These are phyloP conservation scores for Coelastrella sp. DNA, from an alignment of 139 green algal genomes.

Conservation along the genomic window DNA sequence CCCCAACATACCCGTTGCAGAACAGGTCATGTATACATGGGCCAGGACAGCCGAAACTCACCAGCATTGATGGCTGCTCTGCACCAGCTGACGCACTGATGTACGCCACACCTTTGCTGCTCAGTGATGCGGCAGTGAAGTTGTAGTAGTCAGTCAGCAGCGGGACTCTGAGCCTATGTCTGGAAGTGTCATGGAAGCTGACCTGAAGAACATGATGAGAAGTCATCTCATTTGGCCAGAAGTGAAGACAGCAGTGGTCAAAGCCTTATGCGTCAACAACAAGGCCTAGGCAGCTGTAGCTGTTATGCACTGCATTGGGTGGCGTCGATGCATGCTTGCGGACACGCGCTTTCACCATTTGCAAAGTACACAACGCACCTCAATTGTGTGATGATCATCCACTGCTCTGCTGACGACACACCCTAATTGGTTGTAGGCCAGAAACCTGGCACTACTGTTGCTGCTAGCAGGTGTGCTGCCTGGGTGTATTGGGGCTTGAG, in stretches of 20 bases:
- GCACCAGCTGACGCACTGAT: constrained; percentile 43
- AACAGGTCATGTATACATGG: too few species aligned
- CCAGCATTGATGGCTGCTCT: constrained; percentile 48
- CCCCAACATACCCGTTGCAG: too few species aligned
- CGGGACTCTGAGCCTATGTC: constrained; percentile 68
- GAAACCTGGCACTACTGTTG: constrained; percentile 59
- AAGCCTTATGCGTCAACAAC: background rate
- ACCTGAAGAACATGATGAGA: constrained; percentile 60
- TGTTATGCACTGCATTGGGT: too few species aligned
- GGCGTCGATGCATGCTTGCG: too few species aligned
- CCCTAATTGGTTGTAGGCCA: constrained; percentile 83
- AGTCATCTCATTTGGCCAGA: background rate
- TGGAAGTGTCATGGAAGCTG: constrained; percentile 85
- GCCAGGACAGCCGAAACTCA: too few species aligned
- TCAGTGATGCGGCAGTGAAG: constrained; percentile 80
- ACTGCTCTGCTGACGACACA: constrained; percentile 66
- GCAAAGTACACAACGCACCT: constrained; percentile 49
- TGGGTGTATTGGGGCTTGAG: constrained; percentile 81
- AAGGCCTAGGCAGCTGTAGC: too few species aligned
- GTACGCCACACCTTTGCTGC: constrained; percentile 75
- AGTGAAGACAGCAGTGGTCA: background rate
- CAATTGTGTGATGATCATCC: constrained; percentile 71
- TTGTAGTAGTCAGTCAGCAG: constrained; percentile 87
- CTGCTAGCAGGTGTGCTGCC: constrained; percentile 52
- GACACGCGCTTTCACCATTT: background rate